A percentile compares a stretch with the other conserved stretches of the same genome.
Evolutionary conservation across 2,329 filamentous ascomycete species (phyloP).

Genomic region (Simplicillium aogashimaense): DNA sequence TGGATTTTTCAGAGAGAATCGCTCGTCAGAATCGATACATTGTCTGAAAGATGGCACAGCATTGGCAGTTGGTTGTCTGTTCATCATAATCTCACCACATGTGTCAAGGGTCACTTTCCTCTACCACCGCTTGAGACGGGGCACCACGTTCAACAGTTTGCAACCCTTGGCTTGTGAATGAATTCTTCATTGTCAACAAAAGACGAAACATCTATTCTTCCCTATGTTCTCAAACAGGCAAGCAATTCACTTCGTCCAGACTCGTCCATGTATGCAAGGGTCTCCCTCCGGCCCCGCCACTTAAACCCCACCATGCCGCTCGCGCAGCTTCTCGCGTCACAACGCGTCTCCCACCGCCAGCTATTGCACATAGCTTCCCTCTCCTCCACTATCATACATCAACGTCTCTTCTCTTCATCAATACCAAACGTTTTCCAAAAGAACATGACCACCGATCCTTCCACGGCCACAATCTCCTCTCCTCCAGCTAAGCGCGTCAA

Average conservation of each 20-base stretch:
- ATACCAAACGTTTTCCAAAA: too few species aligned
- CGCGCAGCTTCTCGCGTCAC: constrained; percentile 3
- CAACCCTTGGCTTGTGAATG: too few species aligned
- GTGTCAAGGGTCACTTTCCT: too few species aligned
- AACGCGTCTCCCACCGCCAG: background rate
- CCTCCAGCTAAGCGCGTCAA: constrained; percentile 76
- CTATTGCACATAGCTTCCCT: background rate
- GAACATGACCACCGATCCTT: background rate
- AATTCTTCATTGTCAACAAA: too few species aligned
- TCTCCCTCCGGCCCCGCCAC: background rate
- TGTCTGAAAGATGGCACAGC: constrained; percentile 1
- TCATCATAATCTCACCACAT: too few species aligned
- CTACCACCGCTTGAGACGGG: too few species aligned
- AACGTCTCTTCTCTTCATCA: background rate
- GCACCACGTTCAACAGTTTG: too few species aligned
- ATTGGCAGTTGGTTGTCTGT: too few species aligned
- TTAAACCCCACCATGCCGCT: background rate
- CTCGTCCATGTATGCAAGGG: too few species aligned
- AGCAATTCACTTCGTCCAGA: too few species aligned
- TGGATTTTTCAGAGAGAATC: too few species aligned
- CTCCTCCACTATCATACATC: background rate
- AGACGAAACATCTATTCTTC: too few species aligned
- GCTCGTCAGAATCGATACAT: constrained; percentile 2
- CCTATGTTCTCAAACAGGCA: constrained; percentile 6
- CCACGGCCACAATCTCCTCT: constrained; percentile 44